A percentile compares a stretch with the other conserved stretches of the same genome.
These are phyloP conservation scores for Trifolium dubium DNA, from an alignment of 306 rosid species.

Conservation along the genomic window DNA sequence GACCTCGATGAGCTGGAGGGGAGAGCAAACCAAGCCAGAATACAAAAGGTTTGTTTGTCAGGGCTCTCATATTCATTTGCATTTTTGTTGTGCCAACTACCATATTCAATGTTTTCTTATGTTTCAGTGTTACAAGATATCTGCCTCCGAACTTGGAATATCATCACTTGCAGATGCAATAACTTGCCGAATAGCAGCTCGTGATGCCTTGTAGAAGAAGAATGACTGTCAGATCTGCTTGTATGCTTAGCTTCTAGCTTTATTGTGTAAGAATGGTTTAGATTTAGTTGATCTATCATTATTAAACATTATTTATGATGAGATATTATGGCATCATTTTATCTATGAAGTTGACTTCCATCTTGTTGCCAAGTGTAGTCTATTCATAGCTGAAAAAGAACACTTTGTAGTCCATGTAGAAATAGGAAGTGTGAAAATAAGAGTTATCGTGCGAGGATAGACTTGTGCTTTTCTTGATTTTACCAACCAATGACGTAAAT, in stretches of 20 bases:
- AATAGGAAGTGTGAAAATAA: background rate
- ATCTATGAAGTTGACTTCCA: background rate
- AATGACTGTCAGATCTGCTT: constrained; percentile 32
- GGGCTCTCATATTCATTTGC: constrained; percentile 7
- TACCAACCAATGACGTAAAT: background rate
- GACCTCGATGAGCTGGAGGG: constrained; percentile 70
- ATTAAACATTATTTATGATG: background rate
- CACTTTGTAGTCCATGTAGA: background rate
- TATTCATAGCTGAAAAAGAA: background rate
- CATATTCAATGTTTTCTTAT: constrained; percentile 34
- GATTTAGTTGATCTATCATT: constrained; percentile 1
- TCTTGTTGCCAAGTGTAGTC: background rate
- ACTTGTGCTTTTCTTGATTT: background rate
- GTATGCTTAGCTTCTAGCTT: constrained; percentile 5
- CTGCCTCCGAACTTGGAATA: constrained; percentile 66
- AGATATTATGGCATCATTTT: background rate
- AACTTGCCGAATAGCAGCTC: constrained; percentile 76
- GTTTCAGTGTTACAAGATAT: constrained; percentile 83
- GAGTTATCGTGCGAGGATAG: background rate
- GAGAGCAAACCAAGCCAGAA: constrained; percentile 76
- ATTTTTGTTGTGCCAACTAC: constrained; percentile 11
- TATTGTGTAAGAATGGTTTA: background rate
- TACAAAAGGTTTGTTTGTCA: constrained; percentile 64
- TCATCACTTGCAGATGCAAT: constrained; percentile 85
- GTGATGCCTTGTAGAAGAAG: constrained; percentile 70